These are phyloP conservation scores for Cutaneotrichosporon mucoides DNA, from an alignment of 1,284 basidiomycete genomes.

Conservation along the genomic window DNA sequence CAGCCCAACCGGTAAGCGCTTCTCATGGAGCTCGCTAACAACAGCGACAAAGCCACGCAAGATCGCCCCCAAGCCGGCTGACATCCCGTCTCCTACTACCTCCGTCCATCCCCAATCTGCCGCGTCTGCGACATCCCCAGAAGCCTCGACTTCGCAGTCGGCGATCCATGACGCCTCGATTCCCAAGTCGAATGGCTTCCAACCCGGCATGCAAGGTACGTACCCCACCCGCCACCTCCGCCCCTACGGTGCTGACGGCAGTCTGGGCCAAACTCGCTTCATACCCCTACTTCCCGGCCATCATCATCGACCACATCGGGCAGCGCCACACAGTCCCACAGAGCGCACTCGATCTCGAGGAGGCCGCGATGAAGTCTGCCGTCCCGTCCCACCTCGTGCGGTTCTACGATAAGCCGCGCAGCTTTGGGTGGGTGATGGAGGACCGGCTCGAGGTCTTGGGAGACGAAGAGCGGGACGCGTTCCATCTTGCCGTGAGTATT, in stretches of 20 bases:
- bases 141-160: too few species aligned
- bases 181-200: too few species aligned
- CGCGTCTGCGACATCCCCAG: too few species aligned
- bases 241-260: slow-evolving; percentile 15
- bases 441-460: slow-evolving; percentile 58
- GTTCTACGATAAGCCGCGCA: slow-evolving; percentile 62
- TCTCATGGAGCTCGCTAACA: too few species aligned
- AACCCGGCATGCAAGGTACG: slow-evolving; percentile 39
- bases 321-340: slow-evolving; percentile 56
- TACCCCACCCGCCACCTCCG: not conserved
- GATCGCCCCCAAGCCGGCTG: too few species aligned
- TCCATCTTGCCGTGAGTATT: slow-evolving; percentile 24
- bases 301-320: slow-evolving; percentile 40
- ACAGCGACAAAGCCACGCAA: too few species aligned
- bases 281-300: slow-evolving; percentile 49
- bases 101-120: too few species aligned
- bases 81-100: too few species aligned
- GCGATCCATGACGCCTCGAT: too few species aligned
- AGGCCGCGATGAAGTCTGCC: slow-evolving; percentile 32
- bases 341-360: slow-evolving; percentile 50
- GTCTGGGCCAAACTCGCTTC: slow-evolving; percentile 46
- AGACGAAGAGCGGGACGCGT: slow-evolving; percentile 51
- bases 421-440: slow-evolving; percentile 59
- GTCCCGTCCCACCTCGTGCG: slow-evolving; percentile 54
- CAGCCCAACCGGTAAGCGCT: too few species aligned